Conservation (phyloP, 441 rosid genomes). For the Eutrema salsugineum region DNA sequence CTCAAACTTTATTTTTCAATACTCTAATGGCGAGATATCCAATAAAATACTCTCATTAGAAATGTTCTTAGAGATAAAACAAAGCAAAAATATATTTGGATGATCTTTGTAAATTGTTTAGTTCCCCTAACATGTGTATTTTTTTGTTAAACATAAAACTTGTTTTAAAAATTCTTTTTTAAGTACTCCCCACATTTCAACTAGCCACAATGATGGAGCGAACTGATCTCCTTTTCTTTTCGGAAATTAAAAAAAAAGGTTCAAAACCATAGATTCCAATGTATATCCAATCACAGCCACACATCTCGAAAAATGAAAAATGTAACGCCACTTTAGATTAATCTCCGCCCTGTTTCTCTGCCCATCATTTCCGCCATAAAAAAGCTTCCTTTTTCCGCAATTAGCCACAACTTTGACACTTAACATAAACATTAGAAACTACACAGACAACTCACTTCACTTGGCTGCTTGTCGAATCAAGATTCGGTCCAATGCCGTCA, state of each 20-base stretch:
- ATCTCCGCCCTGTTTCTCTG: neutral
- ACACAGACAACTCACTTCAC: neutral
- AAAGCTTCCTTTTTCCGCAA: slow-evolving; percentile 3
- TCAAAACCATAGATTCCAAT: neutral
- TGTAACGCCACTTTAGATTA: neutral
- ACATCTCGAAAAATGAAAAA: neutral
- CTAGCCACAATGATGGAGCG: slow-evolving; percentile 6
- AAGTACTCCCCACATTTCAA: neutral
- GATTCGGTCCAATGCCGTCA: slow-evolving; percentile 30
- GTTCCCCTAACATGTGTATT: too few species aligned
- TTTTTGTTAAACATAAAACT: too few species aligned
- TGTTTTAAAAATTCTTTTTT: neutral
- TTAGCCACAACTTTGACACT: neutral
- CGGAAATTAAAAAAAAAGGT: neutral
- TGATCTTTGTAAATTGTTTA: too few species aligned
- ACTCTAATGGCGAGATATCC: too few species aligned
- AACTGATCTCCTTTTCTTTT: neutral
- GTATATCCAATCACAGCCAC: slow-evolving; percentile 1
- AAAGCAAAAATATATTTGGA: too few species aligned
- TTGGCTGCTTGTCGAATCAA: neutral
- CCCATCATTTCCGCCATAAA: slow-evolving; percentile 20
- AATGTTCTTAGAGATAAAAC: too few species aligned
- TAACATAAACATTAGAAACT: neutral
- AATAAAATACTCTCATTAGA: too few species aligned
- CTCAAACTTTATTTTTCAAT: too few species aligned